These are phyloP conservation scores for Sonneratia caseolaris DNA, from an alignment of 345 rosid species.

Conservation along the genomic window DNA sequence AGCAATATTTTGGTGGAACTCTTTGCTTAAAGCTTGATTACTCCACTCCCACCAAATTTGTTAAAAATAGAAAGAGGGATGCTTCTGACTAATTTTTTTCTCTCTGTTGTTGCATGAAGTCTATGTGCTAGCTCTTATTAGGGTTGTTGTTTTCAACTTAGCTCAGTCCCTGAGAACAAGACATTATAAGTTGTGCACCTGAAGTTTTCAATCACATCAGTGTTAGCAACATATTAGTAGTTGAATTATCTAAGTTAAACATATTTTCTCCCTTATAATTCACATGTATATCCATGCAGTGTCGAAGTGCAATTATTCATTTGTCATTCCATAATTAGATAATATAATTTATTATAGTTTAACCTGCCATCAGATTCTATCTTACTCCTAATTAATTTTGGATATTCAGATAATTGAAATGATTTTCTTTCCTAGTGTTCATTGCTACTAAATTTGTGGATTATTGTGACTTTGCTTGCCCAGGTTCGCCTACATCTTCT, in stretches of 20 bases:
- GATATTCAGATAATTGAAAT: neutral
- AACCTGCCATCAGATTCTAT: neutral
- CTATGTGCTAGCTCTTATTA: neutral
- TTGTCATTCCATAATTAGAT: neutral
- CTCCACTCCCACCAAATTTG: neutral
- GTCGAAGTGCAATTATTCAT: neutral
- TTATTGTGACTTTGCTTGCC: constrained; percentile 5
- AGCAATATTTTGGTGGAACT: neutral
- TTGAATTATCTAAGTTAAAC: neutral
- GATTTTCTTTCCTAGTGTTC: neutral
- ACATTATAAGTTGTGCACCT: neutral
- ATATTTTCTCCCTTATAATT: neutral
- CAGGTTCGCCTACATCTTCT: constrained; percentile 98
- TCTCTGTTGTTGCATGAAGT: neutral
- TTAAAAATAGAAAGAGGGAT: too few species aligned
- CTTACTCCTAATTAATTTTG: neutral
- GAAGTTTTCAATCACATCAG: neutral
- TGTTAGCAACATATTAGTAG: neutral
- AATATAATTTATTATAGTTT: neutral
- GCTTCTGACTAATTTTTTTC: too few species aligned
- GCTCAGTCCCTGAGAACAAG: neutral
- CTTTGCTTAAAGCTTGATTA: neutral
- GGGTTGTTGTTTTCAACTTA: neutral
- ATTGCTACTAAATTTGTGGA: neutral
- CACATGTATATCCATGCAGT: neutral